Conservation (phyloP, 345 rosid genomes). For the Reutealis trisperma region DNA sequence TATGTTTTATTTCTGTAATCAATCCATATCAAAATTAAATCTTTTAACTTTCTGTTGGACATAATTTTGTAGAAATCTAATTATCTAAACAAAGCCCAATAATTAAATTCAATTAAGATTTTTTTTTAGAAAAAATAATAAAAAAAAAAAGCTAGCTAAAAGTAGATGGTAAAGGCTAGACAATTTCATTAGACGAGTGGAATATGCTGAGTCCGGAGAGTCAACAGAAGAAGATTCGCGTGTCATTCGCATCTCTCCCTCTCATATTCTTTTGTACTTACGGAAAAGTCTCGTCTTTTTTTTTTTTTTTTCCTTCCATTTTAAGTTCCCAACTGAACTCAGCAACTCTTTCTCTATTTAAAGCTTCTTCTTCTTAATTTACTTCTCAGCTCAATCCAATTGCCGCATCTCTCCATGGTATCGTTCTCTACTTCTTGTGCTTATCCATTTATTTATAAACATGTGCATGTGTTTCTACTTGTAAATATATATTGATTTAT, state of each 20-base stretch:
- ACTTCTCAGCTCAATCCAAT: neutral
- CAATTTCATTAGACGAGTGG: no score
- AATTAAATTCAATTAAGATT: neutral
- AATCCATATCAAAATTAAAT: no score
- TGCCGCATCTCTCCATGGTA: neutral
- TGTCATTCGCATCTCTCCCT: constrained; percentile 17
- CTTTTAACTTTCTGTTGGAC: no score
- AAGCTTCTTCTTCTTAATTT: neutral
- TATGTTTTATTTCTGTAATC: no score
- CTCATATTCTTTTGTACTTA: constrained; percentile 3
- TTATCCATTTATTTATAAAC: neutral
- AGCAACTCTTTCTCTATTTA: neutral
- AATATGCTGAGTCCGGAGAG: neutral
- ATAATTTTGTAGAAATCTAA: no score
- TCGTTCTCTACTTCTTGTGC: neutral
- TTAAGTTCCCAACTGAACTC: neutral
- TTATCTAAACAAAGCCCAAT: no score
- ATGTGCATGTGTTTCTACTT: neutral
- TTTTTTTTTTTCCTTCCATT: neutral
- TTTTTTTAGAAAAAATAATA: neutral
- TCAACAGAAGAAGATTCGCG: constrained; percentile 21
- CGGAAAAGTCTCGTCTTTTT: neutral
- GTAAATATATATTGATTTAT: neutral
- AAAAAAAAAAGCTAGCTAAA: neutral
- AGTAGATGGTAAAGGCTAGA: neutral